Conservation (phyloP, 1,139 yeast genomes). For the Eremothecium gossypii region DNA sequence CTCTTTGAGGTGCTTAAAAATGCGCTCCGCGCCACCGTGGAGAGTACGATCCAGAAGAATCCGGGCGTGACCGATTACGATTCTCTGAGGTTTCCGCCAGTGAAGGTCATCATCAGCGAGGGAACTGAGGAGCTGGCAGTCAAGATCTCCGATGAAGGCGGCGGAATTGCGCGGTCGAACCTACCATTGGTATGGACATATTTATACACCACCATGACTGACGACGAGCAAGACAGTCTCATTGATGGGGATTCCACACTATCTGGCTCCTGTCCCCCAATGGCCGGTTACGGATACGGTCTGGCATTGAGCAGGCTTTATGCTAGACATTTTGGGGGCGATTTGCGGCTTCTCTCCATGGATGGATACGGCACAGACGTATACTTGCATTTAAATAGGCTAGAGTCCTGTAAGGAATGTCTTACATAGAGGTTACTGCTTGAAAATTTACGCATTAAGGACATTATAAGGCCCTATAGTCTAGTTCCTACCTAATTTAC, state of each 20-base stretch:
- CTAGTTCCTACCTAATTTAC: background rate
- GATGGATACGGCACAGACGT: conserved; percentile 95
- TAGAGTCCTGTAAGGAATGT: conserved; percentile 22
- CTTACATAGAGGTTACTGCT: background rate
- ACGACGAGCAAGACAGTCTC: conserved; percentile 27
- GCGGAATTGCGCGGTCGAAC: conserved; percentile 81
- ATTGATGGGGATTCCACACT: conserved; percentile 8
- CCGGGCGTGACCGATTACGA: conserved; percentile 44
- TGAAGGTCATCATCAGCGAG: conserved; percentile 81
- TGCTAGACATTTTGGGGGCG: conserved; percentile 89
- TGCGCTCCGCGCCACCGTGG: conserved; percentile 77
- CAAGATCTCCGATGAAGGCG: conserved; percentile 89
- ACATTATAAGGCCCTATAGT: conserved; percentile 10
- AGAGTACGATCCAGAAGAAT: conserved; percentile 41
- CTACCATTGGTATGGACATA: conserved; percentile 87
- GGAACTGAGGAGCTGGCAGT: conserved; percentile 91
- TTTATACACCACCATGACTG: conserved; percentile 72
- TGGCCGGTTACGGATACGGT: conserved; percentile 94
- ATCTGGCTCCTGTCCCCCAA: conserved; percentile 49
- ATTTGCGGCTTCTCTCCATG: conserved; percentile 76
- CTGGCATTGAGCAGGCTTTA: conserved; percentile 78
- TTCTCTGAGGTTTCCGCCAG: conserved; percentile 69
- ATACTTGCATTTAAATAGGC: conserved; percentile 63
- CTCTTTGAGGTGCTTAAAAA: conserved; percentile 77
- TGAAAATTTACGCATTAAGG: no score